Evolutionary conservation across 192 early-diverging fungal species (phyloP).

Genomic region (Paraglomus occultum): DNA sequence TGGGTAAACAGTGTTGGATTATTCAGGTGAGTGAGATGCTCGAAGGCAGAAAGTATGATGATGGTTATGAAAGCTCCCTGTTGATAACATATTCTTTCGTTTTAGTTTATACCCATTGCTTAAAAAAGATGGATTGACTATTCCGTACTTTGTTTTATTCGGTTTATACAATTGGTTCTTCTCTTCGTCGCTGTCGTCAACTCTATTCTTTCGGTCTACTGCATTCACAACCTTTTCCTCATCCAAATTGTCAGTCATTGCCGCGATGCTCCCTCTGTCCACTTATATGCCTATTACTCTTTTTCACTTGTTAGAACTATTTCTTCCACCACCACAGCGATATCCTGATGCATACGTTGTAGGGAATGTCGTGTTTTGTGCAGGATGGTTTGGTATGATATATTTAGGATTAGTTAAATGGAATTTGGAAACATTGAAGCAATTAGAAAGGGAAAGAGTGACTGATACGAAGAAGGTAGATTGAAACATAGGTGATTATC

Average conservation of each 20-base stretch:
- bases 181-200: conserved; percentile 14
- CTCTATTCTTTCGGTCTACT: neutral
- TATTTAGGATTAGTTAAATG: too few relatives aligned
- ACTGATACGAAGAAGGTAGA: too few relatives aligned
- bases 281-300: conserved; percentile 48
- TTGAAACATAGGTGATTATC: too few relatives aligned
- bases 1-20: conserved; percentile 80
- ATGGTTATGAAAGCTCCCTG: too few relatives aligned
- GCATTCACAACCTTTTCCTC: neutral
- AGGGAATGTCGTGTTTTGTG: conserved; percentile 69
- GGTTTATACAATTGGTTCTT: conserved; percentile 76
- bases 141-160: conserved; percentile 69
- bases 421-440: too few relatives aligned
- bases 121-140: conserved; percentile 63
- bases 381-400: conserved; percentile 63
- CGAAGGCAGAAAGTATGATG: too few relatives aligned
- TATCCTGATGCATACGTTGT: conserved; percentile 85
- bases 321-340: conserved; percentile 59
- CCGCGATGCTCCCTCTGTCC: conserved; percentile 3
- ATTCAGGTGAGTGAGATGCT: conserved; percentile 61
- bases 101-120: conserved; percentile 86
- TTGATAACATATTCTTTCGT: neutral
- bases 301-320: conserved; percentile 59
- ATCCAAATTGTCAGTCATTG: conserved; percentile 33
- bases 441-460: too few relatives aligned